Base-by-base conservation (phyloP, 495 filamentous ascomycete species). In the Penicillium goetzii region DNA sequence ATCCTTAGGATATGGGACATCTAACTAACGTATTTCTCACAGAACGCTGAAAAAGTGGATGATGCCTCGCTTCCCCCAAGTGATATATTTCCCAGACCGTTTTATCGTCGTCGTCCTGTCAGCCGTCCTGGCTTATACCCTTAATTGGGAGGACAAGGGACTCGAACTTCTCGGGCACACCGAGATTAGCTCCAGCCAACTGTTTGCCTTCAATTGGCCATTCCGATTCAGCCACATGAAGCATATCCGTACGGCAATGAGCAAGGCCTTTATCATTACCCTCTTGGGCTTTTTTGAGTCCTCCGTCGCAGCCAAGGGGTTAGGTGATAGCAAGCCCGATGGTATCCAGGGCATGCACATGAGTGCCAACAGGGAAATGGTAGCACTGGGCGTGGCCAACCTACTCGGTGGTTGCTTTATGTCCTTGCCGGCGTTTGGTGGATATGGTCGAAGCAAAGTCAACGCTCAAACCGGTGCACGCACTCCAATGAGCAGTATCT, bases 241-340 rank as follows among this genome's bases (percentile, higher is more conserved):
- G 15, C 87, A 97, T 69, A 87, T 97, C 45, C 86, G 88, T n/a
- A 89, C 93, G 58, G 89, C 92, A 15, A 88, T 97, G 84, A 88
- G 90, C 61, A 97, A 96, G 1, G 89, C 95, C 0, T 96, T 99
- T 67, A 80, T 98, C 33, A 97, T 99, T 59, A 92, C 93, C 4
- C 81, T 99, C 23, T 86, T 99, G 8, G 95, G 95, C 21, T 99
- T 99, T 81, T 99, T 99, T 68, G 95, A 99, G 79, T 96, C 92
- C 28, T 96, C 93, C 0, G 92, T 99, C n/a, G 95, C 95, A 1
- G 96, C 95, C 33, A 98, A 98, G 76, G 91, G 89, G 60, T 77
- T 99, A 2, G 90, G 89, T 9, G 86, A 88, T 51, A 80, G 81
- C 21, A 74, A 78, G 19, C 70, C 73, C 11, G 83, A 86, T 66